Base-by-base conservation (phyloP, 768 basidiomycete species). In the Rhizopogon roseolus region DNA sequence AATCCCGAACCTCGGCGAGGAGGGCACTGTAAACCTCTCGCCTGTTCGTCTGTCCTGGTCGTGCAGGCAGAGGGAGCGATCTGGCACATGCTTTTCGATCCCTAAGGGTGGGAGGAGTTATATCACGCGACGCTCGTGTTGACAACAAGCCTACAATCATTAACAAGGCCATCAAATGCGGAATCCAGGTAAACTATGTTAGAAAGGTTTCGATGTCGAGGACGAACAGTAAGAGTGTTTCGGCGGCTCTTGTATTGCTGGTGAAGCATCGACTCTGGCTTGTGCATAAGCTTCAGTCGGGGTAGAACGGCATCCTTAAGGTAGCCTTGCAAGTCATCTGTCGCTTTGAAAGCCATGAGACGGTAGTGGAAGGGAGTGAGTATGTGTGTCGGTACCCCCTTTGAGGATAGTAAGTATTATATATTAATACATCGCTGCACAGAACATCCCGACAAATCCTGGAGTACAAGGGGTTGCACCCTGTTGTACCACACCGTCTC, bases 181-280 rank as follows among this genome's bases (percentile, higher is more conserved):
- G 66, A 54, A 32, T 50, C 56, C 19, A 72, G 53, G 49, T 57
- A 60, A 36, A 62, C 56, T 41, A 71, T 71, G 16, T 60, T 60
- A 34, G 62, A 57, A 43, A 72, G 57, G 43, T 72, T 71, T 36
- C 67, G 67, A 52, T 62, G 60, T 52, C 58, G 60, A 51, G 63
- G 66, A n/a, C 69, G 66, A 53, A 65, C 61, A n/a, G 69, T 62
- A 46, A 71, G 65, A 13, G 64, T 66, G 50, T 59, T 71, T 55
- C 62, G 63, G 51, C 72, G 69, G 37, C 71, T 72, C 50, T 72
- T 72, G 54, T 71, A 62, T 10, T 67, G 67, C 0, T 53, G 51
- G 13, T 61, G 71, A 8, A 65, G 62, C 39, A 54, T 55, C 7
- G 34, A 41, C 11, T 60, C 49, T 14, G 57, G 56, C 4, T 62